Conservation (phyloP, 2,329 filamentous ascomycete species). For the Apiospora rasikravindrae region DNA sequence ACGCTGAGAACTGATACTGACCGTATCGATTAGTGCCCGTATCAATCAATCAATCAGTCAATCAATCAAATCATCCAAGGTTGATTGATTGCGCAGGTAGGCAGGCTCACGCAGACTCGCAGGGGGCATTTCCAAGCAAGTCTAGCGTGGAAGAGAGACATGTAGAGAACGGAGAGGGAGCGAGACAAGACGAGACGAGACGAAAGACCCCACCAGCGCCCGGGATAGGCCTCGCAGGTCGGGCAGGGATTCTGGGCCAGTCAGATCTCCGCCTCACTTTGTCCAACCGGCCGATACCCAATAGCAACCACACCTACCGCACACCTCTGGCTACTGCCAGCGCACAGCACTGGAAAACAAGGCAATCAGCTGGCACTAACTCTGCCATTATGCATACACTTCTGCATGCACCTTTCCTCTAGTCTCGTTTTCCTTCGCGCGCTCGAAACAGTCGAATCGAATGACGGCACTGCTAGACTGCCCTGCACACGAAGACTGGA, state of each 20-base stretch:
- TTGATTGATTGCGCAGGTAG: neutral
- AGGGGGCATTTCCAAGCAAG: neutral
- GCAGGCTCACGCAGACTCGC: too few species aligned
- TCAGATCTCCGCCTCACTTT: conserved; percentile 21
- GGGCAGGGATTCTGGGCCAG: conserved; percentile 16
- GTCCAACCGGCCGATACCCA: neutral
- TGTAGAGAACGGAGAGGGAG: neutral
- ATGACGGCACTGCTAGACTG: conserved; percentile 15
- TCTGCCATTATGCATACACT: conserved; percentile 17
- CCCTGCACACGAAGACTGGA: neutral
- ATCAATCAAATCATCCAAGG: neutral
- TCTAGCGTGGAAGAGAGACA: neutral
- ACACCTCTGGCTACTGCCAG: conserved; percentile 15
- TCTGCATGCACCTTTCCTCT: conserved; percentile 15
- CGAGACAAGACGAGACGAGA: neutral
- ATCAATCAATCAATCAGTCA: neutral
- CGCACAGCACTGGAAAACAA: conserved; percentile 16
- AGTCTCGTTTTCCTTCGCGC: neutral
- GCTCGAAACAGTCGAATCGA: conserved; percentile 3
- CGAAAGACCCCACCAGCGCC: neutral
- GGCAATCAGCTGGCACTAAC: conserved; percentile 21
- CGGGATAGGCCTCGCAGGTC: neutral
- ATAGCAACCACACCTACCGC: conserved; percentile 12
- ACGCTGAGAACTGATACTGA: neutral
- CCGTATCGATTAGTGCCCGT: conserved; percentile 3